Conservation (phyloP, 352 stramenopile genomes). For the Globisporangium nagaii region DNA sequence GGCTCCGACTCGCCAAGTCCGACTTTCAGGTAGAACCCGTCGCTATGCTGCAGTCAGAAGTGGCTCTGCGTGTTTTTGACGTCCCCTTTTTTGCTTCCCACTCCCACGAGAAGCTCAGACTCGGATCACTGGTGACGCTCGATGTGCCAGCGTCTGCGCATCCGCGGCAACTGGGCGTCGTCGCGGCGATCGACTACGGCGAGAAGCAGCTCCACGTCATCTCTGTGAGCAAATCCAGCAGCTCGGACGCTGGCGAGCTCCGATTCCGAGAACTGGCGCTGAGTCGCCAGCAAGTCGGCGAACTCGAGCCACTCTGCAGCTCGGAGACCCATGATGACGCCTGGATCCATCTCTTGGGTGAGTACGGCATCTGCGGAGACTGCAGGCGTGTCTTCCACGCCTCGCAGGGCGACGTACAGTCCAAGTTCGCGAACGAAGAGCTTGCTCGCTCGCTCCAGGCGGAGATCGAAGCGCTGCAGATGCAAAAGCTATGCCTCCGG, state of each 20-base stretch:
- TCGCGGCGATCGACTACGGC: conserved; percentile 19
- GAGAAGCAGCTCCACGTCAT: conserved; percentile 17
- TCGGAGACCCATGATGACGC: conserved; percentile 10
- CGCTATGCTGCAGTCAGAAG: neutral
- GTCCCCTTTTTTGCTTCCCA: no score
- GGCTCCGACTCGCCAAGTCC: conserved; percentile 19
- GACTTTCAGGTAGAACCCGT: conserved; percentile 20
- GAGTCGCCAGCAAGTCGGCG: conserved; percentile 19
- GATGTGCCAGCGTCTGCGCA: neutral
- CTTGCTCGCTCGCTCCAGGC: conserved; percentile 10
- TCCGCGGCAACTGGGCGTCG: neutral
- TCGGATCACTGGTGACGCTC: conserved; percentile 19
- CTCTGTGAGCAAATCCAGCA: conserved; percentile 1
- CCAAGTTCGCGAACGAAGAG: conserved; percentile 20
- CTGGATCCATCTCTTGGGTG: conserved; percentile 15
- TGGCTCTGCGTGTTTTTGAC: no score
- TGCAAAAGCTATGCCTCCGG: conserved; percentile 25
- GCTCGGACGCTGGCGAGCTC: neutral
- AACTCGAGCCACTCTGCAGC: conserved; percentile 19
- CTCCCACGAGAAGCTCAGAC: conserved; percentile 6
- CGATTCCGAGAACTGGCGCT: conserved; percentile 26
- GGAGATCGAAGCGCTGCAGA: conserved; percentile 13
- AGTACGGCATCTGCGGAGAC: conserved; percentile 40
- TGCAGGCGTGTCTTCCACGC: conserved; percentile 46
- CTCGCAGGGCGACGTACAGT: conserved; percentile 21